Evolutionary conservation across 2,329 filamentous ascomycete genomes (phyloP).

Genomic region (Neopestalotiopsis sp.): DNA sequence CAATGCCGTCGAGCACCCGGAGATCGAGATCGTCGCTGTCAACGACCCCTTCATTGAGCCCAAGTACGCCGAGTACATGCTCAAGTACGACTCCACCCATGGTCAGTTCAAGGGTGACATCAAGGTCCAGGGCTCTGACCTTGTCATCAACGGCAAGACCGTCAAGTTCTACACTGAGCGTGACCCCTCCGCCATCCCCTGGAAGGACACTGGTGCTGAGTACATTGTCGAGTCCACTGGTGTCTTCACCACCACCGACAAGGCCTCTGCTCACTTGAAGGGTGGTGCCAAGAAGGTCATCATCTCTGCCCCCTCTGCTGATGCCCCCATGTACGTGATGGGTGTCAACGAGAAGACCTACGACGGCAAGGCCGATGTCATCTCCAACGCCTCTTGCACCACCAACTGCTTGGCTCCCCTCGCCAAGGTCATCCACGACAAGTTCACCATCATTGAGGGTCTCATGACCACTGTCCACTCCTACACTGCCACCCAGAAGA

Average conservation of each 20-base stretch:
- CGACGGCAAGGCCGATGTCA: constrained; percentile 87
- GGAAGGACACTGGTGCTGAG: constrained; percentile 83
- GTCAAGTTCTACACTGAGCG: constrained; percentile 94
- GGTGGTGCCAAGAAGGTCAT: constrained; percentile 98
- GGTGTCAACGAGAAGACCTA: constrained; percentile 97
- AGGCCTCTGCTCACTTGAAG: constrained; percentile 92
- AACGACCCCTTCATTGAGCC: constrained; percentile 99
- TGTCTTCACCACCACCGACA: constrained; percentile 98
- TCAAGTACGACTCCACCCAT: constrained; percentile 99
- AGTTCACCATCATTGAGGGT: constrained; percentile 96
- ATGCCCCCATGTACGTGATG: constrained; percentile 99
- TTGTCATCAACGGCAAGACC: constrained; percentile 92
- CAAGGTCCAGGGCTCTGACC: constrained; percentile 70
- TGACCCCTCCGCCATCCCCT: constrained; percentile 89
- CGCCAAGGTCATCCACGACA: constrained; percentile 99
- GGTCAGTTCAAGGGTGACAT: constrained; percentile 94
- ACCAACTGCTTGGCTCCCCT: constrained; percentile 99
- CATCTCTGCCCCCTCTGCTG: constrained; percentile 89
- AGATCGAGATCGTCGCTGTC: constrained; percentile 93
- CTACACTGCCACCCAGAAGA: constrained; percentile 99
- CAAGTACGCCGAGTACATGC: constrained; percentile 98
- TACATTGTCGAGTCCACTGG: constrained; percentile 98
- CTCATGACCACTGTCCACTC: constrained; percentile 99
- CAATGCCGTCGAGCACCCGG: constrained; percentile 89
- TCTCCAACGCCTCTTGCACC: constrained; percentile 99